Conservation (phyloP, 768 basidiomycete species). For the Leccinum variicolor region DNA sequence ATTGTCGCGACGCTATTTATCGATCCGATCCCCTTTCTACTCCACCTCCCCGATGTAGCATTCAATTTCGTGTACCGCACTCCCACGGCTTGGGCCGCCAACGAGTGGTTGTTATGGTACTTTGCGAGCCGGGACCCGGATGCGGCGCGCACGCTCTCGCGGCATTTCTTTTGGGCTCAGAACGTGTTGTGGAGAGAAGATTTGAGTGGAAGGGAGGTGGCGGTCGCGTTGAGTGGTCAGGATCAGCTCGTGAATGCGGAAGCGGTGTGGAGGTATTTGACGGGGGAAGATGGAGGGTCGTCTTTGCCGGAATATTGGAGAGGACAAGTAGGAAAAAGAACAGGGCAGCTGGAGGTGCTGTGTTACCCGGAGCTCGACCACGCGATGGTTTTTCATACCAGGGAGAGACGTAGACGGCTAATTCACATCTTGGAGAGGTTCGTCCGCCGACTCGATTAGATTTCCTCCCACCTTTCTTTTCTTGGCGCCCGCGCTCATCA, state of each 20-base stretch:
- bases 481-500: neutral
- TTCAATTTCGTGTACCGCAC: slow-evolving; percentile 64
- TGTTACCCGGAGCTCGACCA: slow-evolving; percentile 40
- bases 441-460: slow-evolving; percentile 7
- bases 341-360: slow-evolving; percentile 36
- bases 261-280: slow-evolving; percentile 39
- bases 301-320: slow-evolving; percentile 23
- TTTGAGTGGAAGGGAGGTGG: slow-evolving; percentile 31
- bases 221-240: slow-evolving; percentile 36
- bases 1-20: slow-evolving; percentile 49
- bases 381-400: slow-evolving; percentile 37
- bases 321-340: neutral
- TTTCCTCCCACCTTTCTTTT: neutral
- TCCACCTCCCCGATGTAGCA: slow-evolving; percentile 60
- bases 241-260: slow-evolving; percentile 43
- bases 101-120: slow-evolving; percentile 68
- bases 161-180: slow-evolving; percentile 68
- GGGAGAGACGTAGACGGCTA: slow-evolving; percentile 25
- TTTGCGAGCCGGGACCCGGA: slow-evolving; percentile 64
- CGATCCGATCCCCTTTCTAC: slow-evolving; percentile 64
- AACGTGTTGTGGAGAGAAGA: slow-evolving; percentile 61
- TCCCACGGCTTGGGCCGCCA: slow-evolving; percentile 38
- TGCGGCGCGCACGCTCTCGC: slow-evolving; percentile 52
- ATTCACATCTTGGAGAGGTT: slow-evolving; percentile 33
- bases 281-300: slow-evolving; percentile 23